Conservation (phyloP, 2,329 filamentous ascomycete species). For the Seiridium unicorne region DNA sequence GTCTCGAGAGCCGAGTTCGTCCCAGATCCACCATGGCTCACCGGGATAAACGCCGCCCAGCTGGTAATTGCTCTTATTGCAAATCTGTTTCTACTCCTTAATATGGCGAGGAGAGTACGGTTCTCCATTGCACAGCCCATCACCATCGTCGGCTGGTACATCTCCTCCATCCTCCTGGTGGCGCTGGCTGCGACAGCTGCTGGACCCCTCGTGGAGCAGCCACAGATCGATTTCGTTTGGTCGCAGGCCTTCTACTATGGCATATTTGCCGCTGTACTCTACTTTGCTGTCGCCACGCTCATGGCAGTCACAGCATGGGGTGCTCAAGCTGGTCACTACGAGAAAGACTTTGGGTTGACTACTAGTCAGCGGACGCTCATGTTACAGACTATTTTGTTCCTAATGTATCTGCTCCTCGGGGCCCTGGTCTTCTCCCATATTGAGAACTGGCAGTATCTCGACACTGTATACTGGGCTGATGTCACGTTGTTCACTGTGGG, state of each 20-base stretch:
- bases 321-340: constrained; percentile 68
- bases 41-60: constrained; percentile 74
- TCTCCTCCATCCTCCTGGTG: constrained; percentile 63
- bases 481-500: constrained; percentile 67
- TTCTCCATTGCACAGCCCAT: constrained; percentile 81
- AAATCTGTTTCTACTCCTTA: constrained; percentile 80
- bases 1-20: constrained; percentile 52
- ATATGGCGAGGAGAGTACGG: constrained; percentile 78
- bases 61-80: constrained; percentile 73
- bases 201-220: constrained; percentile 49
- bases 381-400: constrained; percentile 83
- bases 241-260: constrained; percentile 88
- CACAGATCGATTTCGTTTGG: constrained; percentile 54
- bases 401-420: constrained; percentile 77
- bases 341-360: constrained; percentile 75
- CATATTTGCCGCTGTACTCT: constrained; percentile 74
- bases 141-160: constrained; percentile 78
- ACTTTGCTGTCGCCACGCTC: constrained; percentile 74
- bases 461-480: constrained; percentile 78
- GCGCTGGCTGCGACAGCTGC: constrained; percentile 65
- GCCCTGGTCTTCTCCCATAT: constrained; percentile 72
- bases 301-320: constrained; percentile 79
- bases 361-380: constrained; percentile 84
- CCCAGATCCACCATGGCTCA: constrained; percentile 71
- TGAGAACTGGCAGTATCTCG: constrained; percentile 73